Percentiles rank a stretch among this genome's conserved stretches.
phyloP scores from a whole-genome alignment of 768 basidiomycete species.

The Floccularia luteovirens region DNA sequence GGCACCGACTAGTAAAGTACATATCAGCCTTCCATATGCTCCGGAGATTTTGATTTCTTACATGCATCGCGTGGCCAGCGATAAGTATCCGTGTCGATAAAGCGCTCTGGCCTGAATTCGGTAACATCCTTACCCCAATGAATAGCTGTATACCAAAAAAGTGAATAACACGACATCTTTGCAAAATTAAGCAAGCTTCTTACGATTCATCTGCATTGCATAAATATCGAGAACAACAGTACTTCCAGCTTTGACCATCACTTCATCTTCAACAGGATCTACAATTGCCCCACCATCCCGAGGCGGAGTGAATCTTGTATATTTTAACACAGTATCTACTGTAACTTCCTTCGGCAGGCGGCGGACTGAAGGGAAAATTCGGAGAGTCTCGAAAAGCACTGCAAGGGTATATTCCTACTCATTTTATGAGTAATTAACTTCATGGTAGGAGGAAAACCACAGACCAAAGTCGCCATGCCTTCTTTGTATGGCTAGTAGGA shows the following conservation, averaged over 20 bases:
- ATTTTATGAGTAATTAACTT: background rate
- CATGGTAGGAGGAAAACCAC: slow-evolving; percentile 5
- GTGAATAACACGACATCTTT: background rate
- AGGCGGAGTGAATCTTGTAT: slow-evolving; percentile 20
- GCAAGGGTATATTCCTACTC: slow-evolving; percentile 25
- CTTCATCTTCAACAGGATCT: slow-evolving; percentile 18
- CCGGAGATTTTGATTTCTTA: slow-evolving; percentile 12
- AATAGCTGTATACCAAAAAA: slow-evolving; percentile 25
- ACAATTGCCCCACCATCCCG: slow-evolving; percentile 13
- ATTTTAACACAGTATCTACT: slow-evolving; percentile 24
- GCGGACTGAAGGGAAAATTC: slow-evolving; percentile 28
- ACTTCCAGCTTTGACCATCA: slow-evolving; percentile 31
- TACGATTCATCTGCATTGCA: slow-evolving; percentile 39
- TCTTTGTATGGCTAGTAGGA: slow-evolving; percentile 25
- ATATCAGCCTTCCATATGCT: background rate
- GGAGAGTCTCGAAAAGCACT: slow-evolving; percentile 37
- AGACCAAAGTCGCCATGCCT: slow-evolving; percentile 26
- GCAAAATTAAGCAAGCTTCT: slow-evolving; percentile 7
- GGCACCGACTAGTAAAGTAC: slow-evolving; percentile 21
- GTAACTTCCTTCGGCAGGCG: slow-evolving; percentile 26
- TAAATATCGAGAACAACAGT: slow-evolving; percentile 30
- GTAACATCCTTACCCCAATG: slow-evolving; percentile 39
- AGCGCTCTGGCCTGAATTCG: slow-evolving; percentile 41
- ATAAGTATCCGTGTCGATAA: slow-evolving; percentile 40
- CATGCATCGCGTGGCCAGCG: slow-evolving; percentile 47